Percentiles rank a stretch among this genome's conserved stretches.
phyloP scores from a whole-genome alignment of 768 basidiomycete genomes.

The Lactarius akahatsu region DNA sequence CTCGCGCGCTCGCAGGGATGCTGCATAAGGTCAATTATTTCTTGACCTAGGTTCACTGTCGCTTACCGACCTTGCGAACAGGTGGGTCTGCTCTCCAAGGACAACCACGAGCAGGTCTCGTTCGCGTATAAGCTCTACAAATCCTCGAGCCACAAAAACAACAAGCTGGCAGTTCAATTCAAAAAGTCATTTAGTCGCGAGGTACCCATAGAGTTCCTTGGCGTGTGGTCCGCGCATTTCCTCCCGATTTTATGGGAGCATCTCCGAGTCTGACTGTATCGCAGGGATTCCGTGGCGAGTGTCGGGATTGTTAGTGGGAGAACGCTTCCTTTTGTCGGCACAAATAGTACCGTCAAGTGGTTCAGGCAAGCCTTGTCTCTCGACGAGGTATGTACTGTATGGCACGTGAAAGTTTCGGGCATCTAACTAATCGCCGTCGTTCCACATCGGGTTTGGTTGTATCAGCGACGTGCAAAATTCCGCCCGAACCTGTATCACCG shows the following conservation, averaged over 20 bases:
- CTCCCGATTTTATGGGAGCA: not conserved
- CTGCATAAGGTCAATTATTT: constrained; percentile 55
- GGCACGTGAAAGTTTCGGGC: not conserved
- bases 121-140: constrained; percentile 77
- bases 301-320: constrained; percentile 64
- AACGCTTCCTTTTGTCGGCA: constrained; percentile 64
- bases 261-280: not conserved
- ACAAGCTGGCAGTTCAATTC: constrained; percentile 58
- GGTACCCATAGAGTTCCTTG: constrained; percentile 74
- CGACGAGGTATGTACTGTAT: constrained; percentile 55
- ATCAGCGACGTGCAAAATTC: constrained; percentile 59
- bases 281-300: constrained; percentile 76
- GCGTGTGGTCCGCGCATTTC: constrained; percentile 58
- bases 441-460: not conserved
- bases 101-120: constrained; percentile 65
- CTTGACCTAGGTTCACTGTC: not conserved
- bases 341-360: constrained; percentile 60
- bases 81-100: constrained; percentile 71
- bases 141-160: constrained; percentile 46
- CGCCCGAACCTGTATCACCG: constrained; percentile 64
- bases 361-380: constrained; percentile 78
- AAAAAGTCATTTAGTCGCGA: constrained; percentile 66
- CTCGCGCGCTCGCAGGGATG: constrained; percentile 74
- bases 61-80: constrained; percentile 32
- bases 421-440: not conserved